Base-by-base conservation (phyloP, 306 rosid genomes). In the Vigna trinervia region DNA sequence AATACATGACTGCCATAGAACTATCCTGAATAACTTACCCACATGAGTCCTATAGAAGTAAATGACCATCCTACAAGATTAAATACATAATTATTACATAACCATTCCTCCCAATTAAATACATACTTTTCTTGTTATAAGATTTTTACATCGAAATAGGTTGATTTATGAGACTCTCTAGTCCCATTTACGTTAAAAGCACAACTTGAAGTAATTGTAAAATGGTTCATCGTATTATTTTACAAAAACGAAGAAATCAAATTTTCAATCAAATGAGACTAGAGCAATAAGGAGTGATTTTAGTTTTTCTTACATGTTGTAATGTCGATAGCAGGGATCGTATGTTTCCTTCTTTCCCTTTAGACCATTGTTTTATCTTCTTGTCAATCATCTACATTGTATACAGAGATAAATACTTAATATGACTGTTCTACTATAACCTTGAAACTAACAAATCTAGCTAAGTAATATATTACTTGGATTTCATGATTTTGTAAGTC, bases 261-360 rank as follows among this genome's bases (percentile, higher is more conserved):
- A 45, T 5, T 74, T 77, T 60, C 79, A 68, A 73, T 39, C n/a
- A 61, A 51, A 34, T 61, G 52, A 26, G 28, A 19, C 63, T 74
- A 38, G 54, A 53, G 54, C 58, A 65, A 60, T 13, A 22, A 39
- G 46, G 43, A 74, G 73, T 73, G 45, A 52, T 17, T 26, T 53
- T 12, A 48, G 47, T 45, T 13, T 54, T 56, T 66, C 96, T 89
- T 75, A 96, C 99, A 51, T 84, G 79, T 88, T 96, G 99, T 83
- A 96, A 73, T 19, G 97, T 96, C 57, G 99, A 91, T 12, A 96
- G 86, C 28, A 92, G 87, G 4, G 99, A 96, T 71, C 99, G 99
- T 76, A 96, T 85, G 76, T 92, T 96, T 82, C 90, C 93, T 89
- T 91, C 97, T 87, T 92, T 96, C 69, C 97, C 99, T 15, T 78